Percentiles rank a stretch among this genome's conserved stretches.
Evolutionary conservation across 306 rosid species (phyloP).

Genomic region (barrel medic (Medicago truncatula)): MtrunA17r5.0-ANR NC_053044.1:28740501-28741000

Average conservation of each 20-base stretch:
- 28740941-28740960: slow-evolving; percentile 58
- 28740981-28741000: slow-evolving; percentile 23
- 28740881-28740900: slow-evolving; percentile 73
- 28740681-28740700: slow-evolving; percentile 50
- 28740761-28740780: slow-evolving; percentile 42
- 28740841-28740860: slow-evolving; percentile 49
- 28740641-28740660: slow-evolving; percentile 4
- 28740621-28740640: slow-evolving; percentile 20
- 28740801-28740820: slow-evolving; percentile 69
- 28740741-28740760: slow-evolving; percentile 28
- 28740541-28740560: background rate
- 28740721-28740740: slow-evolving; percentile 1
- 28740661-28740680: slow-evolving; percentile 28
- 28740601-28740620: background rate
- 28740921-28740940: slow-evolving; percentile 78
- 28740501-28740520: background rate
- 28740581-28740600: background rate
- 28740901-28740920: slow-evolving; percentile 57
- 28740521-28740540: background rate
- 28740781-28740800: slow-evolving; percentile 65
- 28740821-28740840: slow-evolving; percentile 67
- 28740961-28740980: slow-evolving; percentile 45
- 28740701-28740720: slow-evolving; percentile 15
- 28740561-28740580: background rate
- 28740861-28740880: slow-evolving; percentile 57